These are phyloP conservation scores for Ophiostoma triangulosporum DNA, from an alignment of 2,329 filamentous ascomycete species.

Conservation along the genomic window DNA sequence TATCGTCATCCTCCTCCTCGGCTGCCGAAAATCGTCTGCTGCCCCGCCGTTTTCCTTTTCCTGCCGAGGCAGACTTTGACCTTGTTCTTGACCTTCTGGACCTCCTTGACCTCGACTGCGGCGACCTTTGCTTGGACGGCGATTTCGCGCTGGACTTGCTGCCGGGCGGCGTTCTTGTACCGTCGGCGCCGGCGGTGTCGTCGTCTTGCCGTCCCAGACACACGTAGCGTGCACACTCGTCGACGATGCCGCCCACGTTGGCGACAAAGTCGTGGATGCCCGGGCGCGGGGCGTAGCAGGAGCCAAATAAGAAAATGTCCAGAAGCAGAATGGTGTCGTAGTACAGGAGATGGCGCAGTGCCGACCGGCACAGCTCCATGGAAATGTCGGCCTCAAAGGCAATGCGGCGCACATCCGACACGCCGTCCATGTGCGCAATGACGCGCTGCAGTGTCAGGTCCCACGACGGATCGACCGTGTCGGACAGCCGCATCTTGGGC, in stretches of 20 bases:
- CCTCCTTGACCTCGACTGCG: not conserved
- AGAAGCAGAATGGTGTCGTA: conserved; percentile 84
- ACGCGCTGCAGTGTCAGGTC: conserved; percentile 69
- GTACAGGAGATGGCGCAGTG: conserved; percentile 79
- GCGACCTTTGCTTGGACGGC: not conserved
- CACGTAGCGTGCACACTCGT: conserved; percentile 81
- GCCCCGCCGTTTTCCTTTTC: not conserved
- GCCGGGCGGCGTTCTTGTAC: not conserved
- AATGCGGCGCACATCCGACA: conserved; percentile 79
- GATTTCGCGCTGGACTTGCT: not conserved
- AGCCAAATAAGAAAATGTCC: conserved; percentile 89
- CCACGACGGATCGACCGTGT: conserved; percentile 55
- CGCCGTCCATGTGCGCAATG: conserved; percentile 76
- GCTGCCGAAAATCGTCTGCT: too few species aligned
- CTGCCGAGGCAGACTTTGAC: not conserved
- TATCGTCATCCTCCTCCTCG: too few species aligned
- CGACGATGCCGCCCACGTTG: conserved; percentile 60
- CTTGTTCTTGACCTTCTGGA: not conserved
- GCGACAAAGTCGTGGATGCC: conserved; percentile 68
- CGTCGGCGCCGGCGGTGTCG: not conserved
- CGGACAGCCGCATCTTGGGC: conserved; percentile 48
- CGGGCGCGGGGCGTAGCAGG: conserved; percentile 73
- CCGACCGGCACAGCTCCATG: conserved; percentile 71
- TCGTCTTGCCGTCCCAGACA: conserved; percentile 23
- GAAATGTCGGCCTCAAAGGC: conserved; percentile 76